Evolutionary conservation across 176 grass and related monocot genomes (phyloP).

Genomic region (Sorghum bicolor): DNA sequence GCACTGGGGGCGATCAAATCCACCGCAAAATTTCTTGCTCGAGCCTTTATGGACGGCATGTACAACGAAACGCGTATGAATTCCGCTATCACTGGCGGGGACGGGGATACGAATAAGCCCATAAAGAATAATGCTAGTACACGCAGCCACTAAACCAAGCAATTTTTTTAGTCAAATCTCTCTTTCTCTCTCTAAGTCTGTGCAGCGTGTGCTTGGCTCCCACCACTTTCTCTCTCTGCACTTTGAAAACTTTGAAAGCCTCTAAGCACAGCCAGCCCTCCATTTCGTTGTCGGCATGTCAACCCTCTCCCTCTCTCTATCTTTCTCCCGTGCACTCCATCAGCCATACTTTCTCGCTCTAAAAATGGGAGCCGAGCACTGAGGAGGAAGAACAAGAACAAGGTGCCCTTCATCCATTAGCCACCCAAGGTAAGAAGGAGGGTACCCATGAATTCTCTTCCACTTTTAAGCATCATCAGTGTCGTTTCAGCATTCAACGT

Average conservation of each 20-base stretch:
- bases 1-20: neutral
- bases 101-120: constrained; percentile 22
- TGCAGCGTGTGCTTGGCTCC: constrained; percentile 13
- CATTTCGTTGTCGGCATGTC: constrained; percentile 25
- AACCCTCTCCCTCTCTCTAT: neutral
- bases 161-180: constrained; percentile 29
- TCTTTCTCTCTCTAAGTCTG: neutral
- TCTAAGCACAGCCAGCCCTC: constrained; percentile 24
- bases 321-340: constrained; percentile 10
- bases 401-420: constrained; percentile 2
- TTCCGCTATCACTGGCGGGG: constrained; percentile 34
- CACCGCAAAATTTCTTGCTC: neutral
- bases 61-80: constrained; percentile 42
- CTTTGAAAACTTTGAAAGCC: constrained; percentile 35
- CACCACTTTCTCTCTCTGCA: constrained; percentile 34
- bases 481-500: neutral
- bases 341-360: constrained; percentile 20
- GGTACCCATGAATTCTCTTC: neutral
- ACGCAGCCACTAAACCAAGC: constrained; percentile 19
- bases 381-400: neutral
- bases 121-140: constrained; percentile 35
- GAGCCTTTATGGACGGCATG: constrained; percentile 27
- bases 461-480: neutral
- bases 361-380: constrained; percentile 34
- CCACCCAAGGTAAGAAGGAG: neutral